Base-by-base conservation (phyloP, 2,329 filamentous ascomycete species). In the Alternaria gaisen region DNA sequence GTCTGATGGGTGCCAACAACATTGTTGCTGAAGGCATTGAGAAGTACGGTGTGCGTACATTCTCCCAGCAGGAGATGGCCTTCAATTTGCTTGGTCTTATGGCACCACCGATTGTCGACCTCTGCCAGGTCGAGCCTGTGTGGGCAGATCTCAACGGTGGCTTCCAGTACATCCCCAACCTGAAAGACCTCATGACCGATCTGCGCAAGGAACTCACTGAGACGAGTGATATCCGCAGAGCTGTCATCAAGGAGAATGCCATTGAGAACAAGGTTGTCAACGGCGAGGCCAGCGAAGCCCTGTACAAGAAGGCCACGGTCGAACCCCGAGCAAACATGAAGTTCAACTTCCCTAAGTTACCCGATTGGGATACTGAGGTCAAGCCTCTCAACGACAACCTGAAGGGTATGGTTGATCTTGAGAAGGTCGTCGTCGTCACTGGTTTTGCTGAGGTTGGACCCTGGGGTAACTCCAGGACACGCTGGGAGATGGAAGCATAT, bases 41-140 rank as follows among this genome's bases (percentile, higher is more conserved):
- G 84, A 92, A 92, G 72, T 95, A 96, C 69, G 95, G 95, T 73
- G 95, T 98, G 26, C 93, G 95, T 72, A 99, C 95, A 4, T 99
- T 99, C 85, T 98, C 94, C 10, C 95, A 98, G 82, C 93, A 97
- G 79, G 95, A 99, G 81, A 99, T 99, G 95, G 95, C 95, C 16
- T 99, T 99, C 86, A 99, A 99, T 82, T 82, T 99, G 68, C 88
- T 99, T 44, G 94, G 95, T 70, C 87, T 99, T 54, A 97, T 99
- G 95, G 91, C 94, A 1, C 94, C 95, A 38, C 87, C 90, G 28
- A 92, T 99, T 72, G 94, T 97, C 70, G 93, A 99, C 77, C 87
- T 99, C 43, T 99, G 95, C 85, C 95, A 99, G 83, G 85, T 88
- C 44, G 93, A 98, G 82, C 96, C 95, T 11, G 93, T 99, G 61